Evolutionary conservation across 1,139 yeast genomes (phyloP).

Genomic region (Saccharomyces hybrid): DNA sequence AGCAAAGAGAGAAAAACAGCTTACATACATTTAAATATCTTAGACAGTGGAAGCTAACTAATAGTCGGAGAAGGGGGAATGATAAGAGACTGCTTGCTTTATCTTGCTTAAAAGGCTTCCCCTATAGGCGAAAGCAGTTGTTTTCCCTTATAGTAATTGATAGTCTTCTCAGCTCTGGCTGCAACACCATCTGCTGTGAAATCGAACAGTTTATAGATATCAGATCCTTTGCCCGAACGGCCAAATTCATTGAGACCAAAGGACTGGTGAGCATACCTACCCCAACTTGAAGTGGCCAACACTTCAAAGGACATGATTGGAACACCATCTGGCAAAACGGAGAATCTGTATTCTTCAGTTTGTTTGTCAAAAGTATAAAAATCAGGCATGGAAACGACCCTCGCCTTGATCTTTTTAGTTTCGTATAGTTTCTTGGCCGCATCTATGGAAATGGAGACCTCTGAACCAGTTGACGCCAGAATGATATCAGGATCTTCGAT

Average conservation of each 20-base stretch:
- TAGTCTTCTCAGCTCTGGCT: conserved; percentile 69
- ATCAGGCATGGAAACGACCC: conserved; percentile 88
- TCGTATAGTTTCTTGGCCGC: conserved; percentile 62
- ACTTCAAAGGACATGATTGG: conserved; percentile 93
- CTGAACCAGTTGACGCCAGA: conserved; percentile 91
- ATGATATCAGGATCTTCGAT: conserved; percentile 64
- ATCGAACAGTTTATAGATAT: conserved; percentile 73
- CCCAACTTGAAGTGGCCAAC: conserved; percentile 86
- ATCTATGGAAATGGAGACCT: conserved; percentile 75
- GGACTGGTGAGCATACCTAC: conserved; percentile 89
- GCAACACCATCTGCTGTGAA: conserved; percentile 91
- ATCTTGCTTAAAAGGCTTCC: conserved; percentile 52
- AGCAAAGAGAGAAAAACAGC: neutral
- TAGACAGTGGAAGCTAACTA: neutral
- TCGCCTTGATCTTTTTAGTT: conserved; percentile 58
- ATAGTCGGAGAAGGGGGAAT: neutral
- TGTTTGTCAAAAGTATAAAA: conserved; percentile 83
- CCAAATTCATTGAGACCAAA: conserved; percentile 94
- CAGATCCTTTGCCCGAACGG: conserved; percentile 85
- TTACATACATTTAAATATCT: neutral
- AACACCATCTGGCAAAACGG: conserved; percentile 86
- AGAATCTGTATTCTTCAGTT: conserved; percentile 63
- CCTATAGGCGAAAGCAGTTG: conserved; percentile 63
- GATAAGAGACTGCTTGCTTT: neutral
- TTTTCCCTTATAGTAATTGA: conserved; percentile 74